Conservation (phyloP, 2,329 filamentous ascomycete species). For the Apiospora arundinis region DNA sequence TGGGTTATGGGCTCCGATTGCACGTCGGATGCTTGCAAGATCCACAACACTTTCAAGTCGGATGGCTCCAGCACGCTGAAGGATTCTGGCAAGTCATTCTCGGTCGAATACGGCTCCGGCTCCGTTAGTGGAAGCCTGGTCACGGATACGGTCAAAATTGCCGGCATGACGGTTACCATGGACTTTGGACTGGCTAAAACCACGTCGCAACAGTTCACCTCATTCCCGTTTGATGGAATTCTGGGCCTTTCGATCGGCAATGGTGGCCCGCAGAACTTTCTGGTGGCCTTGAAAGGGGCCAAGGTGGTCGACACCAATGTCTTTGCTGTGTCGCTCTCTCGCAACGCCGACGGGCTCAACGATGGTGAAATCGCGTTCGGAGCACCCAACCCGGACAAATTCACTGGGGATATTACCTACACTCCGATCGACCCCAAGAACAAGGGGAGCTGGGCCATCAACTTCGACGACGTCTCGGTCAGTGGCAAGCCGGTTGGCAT, state of each 20-base stretch:
- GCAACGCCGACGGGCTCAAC: conserved; percentile 68
- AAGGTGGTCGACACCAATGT: conserved; percentile 67
- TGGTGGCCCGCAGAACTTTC: conserved; percentile 68
- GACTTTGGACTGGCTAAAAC: conserved; percentile 75
- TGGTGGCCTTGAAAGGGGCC: conserved; percentile 65
- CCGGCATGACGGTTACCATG: conserved; percentile 67
- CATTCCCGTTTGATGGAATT: conserved; percentile 88
- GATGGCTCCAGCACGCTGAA: conserved; percentile 70
- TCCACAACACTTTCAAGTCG: conserved; percentile 73
- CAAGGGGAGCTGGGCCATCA: conserved; percentile 71
- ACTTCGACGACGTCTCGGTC: conserved; percentile 69
- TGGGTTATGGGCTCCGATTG: conserved; percentile 85
- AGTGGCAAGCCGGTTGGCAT: conserved; percentile 64
- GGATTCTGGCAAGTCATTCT: conserved; percentile 60
- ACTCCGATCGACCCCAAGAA: conserved; percentile 52
- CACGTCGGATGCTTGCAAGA: conserved; percentile 66
- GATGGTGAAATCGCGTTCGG: conserved; percentile 83
- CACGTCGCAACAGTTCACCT: conserved; percentile 75
- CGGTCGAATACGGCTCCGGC: conserved; percentile 79
- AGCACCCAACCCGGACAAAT: conserved; percentile 69
- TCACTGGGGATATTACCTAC: conserved; percentile 72
- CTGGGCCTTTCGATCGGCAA: conserved; percentile 74
- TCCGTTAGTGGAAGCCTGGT: conserved; percentile 71
- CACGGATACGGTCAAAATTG: conserved; percentile 71
- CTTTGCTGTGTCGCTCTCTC: conserved; percentile 74